A percentile compares a stretch with the other conserved stretches of the same genome.
Evolutionary conservation across 2,329 filamentous ascomycete species (phyloP).

Genomic region (Graphium sp.): DNA sequence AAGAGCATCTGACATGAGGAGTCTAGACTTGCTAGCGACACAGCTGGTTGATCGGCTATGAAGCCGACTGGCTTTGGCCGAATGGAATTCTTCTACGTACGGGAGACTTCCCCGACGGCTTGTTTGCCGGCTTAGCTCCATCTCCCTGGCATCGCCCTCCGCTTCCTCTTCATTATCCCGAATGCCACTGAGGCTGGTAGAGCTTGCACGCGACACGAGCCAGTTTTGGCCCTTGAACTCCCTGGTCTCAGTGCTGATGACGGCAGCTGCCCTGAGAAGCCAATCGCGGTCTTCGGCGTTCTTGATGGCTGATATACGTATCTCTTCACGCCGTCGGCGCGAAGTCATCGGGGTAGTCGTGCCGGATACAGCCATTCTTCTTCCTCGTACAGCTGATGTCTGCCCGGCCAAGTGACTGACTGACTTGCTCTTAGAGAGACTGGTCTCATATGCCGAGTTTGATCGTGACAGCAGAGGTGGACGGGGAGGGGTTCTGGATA

Average conservation of each 20-base stretch:
- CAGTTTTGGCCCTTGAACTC: slow-evolving; percentile 55
- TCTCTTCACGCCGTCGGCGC: slow-evolving; percentile 7
- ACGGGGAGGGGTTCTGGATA: slow-evolving; percentile 37
- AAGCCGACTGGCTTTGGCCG: slow-evolving; percentile 23
- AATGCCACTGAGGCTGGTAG: slow-evolving; percentile 39
- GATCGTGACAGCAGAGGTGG: slow-evolving; percentile 25
- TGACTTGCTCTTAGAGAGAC: slow-evolving; percentile 45
- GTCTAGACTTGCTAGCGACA: slow-evolving; percentile 9
- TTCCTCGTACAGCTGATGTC: slow-evolving; percentile 10
- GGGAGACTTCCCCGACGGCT: slow-evolving; percentile 29
- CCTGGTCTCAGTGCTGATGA: slow-evolving; percentile 43
- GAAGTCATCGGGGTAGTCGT: slow-evolving; percentile 13
- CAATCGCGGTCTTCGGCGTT: slow-evolving; percentile 41
- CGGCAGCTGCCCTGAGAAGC: slow-evolving; percentile 44
- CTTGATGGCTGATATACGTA: slow-evolving; percentile 7
- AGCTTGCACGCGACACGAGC: slow-evolving; percentile 48
- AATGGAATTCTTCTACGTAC: slow-evolving; percentile 18
- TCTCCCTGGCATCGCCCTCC: slow-evolving; percentile 29
- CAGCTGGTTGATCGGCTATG: slow-evolving; percentile 32
- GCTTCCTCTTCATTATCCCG: slow-evolving; percentile 34
- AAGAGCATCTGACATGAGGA: too few species aligned
- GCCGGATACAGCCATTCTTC: slow-evolving; percentile 9
- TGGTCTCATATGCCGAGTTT: slow-evolving; percentile 6
- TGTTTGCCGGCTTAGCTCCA: slow-evolving; percentile 27
- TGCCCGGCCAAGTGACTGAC: slow-evolving; percentile 31